Evolutionary conservation across 2,329 filamentous ascomycete genomes (phyloP).

Genomic region (Fusarium incarnatum): DNA sequence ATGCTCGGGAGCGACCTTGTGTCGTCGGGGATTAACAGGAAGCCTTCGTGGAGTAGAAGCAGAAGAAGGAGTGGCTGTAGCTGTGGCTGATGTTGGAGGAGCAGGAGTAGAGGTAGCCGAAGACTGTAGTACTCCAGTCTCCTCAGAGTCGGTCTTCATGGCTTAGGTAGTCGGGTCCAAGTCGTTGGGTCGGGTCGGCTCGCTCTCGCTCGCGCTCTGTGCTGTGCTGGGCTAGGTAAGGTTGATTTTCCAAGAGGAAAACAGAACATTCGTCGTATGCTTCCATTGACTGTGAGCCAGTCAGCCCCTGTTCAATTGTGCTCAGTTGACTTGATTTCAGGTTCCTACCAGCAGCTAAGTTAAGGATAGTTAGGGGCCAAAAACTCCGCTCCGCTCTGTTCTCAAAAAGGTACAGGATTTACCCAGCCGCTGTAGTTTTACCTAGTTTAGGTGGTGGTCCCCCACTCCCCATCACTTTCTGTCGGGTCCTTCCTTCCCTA

Average conservation of each 20-base stretch:
- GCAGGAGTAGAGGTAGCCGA: conserved; percentile 33
- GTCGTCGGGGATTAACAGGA: conserved; percentile 62
- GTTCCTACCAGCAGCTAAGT: background rate
- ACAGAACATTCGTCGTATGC: conserved; percentile 30
- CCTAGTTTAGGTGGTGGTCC: conserved; percentile 1
- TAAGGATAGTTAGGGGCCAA: conserved; percentile 12
- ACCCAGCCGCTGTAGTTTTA: background rate
- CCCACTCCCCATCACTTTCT: background rate
- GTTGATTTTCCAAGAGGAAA: conserved; percentile 26
- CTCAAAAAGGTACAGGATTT: background rate
- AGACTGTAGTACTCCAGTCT: conserved; percentile 10
- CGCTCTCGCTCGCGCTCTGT: background rate
- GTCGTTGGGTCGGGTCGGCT: conserved; percentile 8
- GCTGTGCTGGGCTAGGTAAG: background rate
- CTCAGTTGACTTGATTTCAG: conserved; percentile 7
- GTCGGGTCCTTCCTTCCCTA: no score
- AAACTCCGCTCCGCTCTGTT: conserved; percentile 8
- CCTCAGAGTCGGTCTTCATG: conserved; percentile 32
- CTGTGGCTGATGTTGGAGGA: conserved; percentile 21
- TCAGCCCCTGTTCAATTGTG: conserved; percentile 19
- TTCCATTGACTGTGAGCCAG: conserved; percentile 27
- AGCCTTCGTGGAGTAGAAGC: conserved; percentile 52
- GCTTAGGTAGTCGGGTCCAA: background rate
- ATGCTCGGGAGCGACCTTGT: conserved; percentile 60
- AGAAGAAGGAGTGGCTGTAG: background rate